phyloP scores from a whole-genome alignment of 2,329 filamentous ascomycete species.

The Ambrosiella beaveri region DNA sequence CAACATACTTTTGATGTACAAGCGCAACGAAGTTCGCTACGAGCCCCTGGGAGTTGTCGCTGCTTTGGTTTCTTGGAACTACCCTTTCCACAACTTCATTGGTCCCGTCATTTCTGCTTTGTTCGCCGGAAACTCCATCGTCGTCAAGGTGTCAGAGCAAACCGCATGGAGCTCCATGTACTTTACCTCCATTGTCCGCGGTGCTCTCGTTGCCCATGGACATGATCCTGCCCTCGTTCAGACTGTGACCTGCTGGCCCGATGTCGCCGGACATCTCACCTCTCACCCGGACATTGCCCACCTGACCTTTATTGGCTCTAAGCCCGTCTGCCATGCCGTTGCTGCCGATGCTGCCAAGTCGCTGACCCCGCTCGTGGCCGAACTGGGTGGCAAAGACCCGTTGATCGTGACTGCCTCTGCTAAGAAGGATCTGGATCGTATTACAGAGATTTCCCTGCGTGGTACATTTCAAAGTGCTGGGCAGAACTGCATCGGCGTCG shows the following conservation, averaged over 20 bases:
- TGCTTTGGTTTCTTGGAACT: slow-evolving; percentile 94
- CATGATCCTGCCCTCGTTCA: slow-evolving; percentile 71
- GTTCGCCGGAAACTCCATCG: slow-evolving; percentile 78
- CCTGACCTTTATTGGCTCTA: slow-evolving; percentile 90
- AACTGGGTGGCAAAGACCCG: slow-evolving; percentile 90
- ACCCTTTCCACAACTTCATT: slow-evolving; percentile 86
- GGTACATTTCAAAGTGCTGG: slow-evolving; percentile 90
- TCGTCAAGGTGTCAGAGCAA: slow-evolving; percentile 89
- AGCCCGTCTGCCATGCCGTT: slow-evolving; percentile 72
- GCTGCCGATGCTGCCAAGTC: slow-evolving; percentile 69
- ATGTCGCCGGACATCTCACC: slow-evolving; percentile 64
- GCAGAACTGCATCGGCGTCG: slow-evolving; percentile 95
- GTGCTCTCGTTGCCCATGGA: slow-evolving; percentile 65
- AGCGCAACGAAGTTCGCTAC: slow-evolving; percentile 76
- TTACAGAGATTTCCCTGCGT: slow-evolving; percentile 70
- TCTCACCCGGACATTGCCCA: slow-evolving; percentile 72
- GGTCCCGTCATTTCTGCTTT: slow-evolving; percentile 79
- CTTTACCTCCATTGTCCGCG: slow-evolving; percentile 62
- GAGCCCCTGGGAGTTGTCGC: slow-evolving; percentile 87
- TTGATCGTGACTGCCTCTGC: slow-evolving; percentile 76
- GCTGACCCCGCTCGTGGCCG: slow-evolving; percentile 75
- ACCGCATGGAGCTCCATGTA: slow-evolving; percentile 84
- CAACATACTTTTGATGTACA: slow-evolving; percentile 89
- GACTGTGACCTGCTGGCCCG: slow-evolving; percentile 72
- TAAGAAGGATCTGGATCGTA: slow-evolving; percentile 44